Evolutionary conservation across 352 stramenopile species (phyloP), one percentile per base, ranked within the genome.

Genomic region (Globisporangium nunn): DNA sequence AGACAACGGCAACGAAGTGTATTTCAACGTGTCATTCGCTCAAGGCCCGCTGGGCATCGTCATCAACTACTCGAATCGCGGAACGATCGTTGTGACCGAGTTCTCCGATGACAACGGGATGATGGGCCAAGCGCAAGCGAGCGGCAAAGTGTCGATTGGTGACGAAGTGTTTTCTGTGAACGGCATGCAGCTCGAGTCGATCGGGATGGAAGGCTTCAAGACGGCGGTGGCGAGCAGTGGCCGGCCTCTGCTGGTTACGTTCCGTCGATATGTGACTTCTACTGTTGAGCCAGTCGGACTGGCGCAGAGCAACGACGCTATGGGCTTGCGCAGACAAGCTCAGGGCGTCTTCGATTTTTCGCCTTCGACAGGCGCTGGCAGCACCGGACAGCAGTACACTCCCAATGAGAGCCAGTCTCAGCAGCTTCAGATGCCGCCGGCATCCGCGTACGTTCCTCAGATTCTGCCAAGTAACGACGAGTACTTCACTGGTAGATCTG

Each of bases 141-240:
- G 77, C 3, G 85, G 82, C 2, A 87, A 89, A 45, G 64, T 94
- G 11, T 60, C 69, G 14, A 71, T 94, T 5, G 81, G 80, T 6
- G 85, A 94, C 43, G 77, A 91, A 63, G 75, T 94, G 1, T 88
- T 81, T 53, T 85, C 85, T 6, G 77, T 94, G 18, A 93, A 93
- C 59, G 75, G 74, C 4, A 72, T 75, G 12, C 68, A 64, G 10
- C 54, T 94, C 11, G 75, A 83, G 18, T 68, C 71, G 28, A 88
- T 89, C 51, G 81, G 81, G 2, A 90, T 94, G 75, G 82, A 93
- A 59, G 81, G 81, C 0, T 94, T 94, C 52, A 94, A 94, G 62
- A 51, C 57, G 46, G 65, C 72, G 12, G 79, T 94, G 35, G 79
- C 71, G 1, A 78, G 62, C 18, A 71, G 74, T n/a, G 75, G 74